Conservation (phyloP, 2,329 filamentous ascomycete genomes). For the Hirsutella thompsonii region DNA sequence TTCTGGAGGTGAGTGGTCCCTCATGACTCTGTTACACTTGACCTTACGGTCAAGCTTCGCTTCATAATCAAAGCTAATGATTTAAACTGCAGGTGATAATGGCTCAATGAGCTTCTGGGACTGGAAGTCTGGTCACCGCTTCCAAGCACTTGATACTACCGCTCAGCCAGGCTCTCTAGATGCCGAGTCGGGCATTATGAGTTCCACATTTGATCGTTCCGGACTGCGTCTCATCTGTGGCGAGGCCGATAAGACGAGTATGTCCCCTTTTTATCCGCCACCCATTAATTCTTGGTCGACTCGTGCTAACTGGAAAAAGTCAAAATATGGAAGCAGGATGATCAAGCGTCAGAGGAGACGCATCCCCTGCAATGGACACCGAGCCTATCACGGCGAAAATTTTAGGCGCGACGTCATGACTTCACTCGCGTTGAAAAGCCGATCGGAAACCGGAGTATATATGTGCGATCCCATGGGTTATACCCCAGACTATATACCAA, state of each 20-base stretch:
- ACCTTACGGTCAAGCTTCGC: too few relatives aligned
- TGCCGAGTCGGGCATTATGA: conserved; percentile 90
- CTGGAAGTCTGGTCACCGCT: conserved; percentile 92
- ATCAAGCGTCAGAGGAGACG: conserved; percentile 77
- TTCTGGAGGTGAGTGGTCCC: conserved; percentile 49
- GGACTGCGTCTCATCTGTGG: conserved; percentile 84
- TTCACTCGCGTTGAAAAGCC: neutral
- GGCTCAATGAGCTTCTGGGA: conserved; percentile 98
- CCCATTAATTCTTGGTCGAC: neutral
- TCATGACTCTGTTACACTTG: neutral
- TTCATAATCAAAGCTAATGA: neutral
- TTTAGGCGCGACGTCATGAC: conserved; percentile 23
- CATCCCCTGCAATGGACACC: conserved; percentile 92
- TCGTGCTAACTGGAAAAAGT: conserved; percentile 32
- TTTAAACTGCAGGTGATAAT: conserved; percentile 52
- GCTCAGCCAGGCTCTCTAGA: conserved; percentile 91
- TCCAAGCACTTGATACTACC: conserved; percentile 79
- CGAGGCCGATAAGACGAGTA: conserved; percentile 89
- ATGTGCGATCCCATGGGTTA: conserved; percentile 7
- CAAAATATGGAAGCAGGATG: conserved; percentile 95
- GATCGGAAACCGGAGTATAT: neutral
- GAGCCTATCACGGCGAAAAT: conserved; percentile 64
- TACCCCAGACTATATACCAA: conserved; percentile 26
- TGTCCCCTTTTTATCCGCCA: conserved; percentile 18
- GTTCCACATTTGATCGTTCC: conserved; percentile 80